A percentile compares a stretch with the other conserved stretches of the same genome.
Evolutionary conservation across 371 early-diverging fungal species (phyloP).

Genomic region (Neoconidiobolus thromboides): DNA sequence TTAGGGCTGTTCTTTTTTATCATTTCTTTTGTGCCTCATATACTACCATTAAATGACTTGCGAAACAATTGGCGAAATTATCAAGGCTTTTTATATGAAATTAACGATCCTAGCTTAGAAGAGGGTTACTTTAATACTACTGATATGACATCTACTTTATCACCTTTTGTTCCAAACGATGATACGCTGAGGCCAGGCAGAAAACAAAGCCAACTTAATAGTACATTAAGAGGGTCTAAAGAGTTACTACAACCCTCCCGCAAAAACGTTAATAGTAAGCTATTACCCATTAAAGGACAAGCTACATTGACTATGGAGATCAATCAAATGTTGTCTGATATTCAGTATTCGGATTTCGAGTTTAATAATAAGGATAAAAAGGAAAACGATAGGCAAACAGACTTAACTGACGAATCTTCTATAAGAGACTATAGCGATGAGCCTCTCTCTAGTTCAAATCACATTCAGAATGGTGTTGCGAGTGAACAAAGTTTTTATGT

Average conservation of each 20-base stretch:
- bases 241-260: no score
- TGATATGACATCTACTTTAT: constrained; percentile 25
- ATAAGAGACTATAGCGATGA: no score
- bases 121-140: constrained; percentile 27
- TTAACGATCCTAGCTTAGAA: constrained; percentile 16
- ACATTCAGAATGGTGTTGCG: no score
- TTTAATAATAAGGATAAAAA: no score
- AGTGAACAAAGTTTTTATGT: no score
- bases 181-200: no score
- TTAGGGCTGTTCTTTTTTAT: not conserved
- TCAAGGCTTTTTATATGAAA: not conserved
- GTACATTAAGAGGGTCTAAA: constrained; percentile 16
- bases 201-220: constrained; percentile 13
- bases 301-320: constrained; percentile 6
- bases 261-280: no score
- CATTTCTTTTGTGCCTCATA: constrained; percentile 1
- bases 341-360: constrained; percentile 2
- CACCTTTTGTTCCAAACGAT: constrained; percentile 16
- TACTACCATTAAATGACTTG: constrained; percentile 5
- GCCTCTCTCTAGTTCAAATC: no score
- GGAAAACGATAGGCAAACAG: no score
- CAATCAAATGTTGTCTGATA: not conserved
- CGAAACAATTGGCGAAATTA: not conserved
- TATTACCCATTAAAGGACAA: not conserved
- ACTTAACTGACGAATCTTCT: no score